Percentiles rank a stretch among this genome's conserved stretches.
These are phyloP conservation scores for Fusarium sublunatum DNA, from an alignment of 2,329 filamentous ascomycete genomes.

Conservation along the genomic window DNA sequence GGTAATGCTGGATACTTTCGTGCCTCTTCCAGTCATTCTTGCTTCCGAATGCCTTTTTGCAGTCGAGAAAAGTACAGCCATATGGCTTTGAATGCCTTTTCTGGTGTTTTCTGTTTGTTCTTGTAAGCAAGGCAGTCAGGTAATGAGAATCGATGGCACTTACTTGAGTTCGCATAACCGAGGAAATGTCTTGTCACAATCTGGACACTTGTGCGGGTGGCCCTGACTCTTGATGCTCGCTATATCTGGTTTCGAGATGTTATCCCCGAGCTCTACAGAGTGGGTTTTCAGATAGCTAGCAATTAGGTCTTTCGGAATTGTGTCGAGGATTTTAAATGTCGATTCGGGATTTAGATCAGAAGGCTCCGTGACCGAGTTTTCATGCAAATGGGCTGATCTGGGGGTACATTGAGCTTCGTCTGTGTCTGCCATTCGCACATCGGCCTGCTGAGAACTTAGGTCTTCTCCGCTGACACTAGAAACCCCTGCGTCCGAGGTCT, in stretches of 20 bases:
- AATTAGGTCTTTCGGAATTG: conserved; percentile 49
- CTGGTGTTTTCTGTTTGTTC: conserved; percentile 77
- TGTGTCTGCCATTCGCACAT: conserved; percentile 33
- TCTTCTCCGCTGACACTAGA: background rate
- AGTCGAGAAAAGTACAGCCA: conserved; percentile 78
- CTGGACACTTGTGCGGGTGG: conserved; percentile 48
- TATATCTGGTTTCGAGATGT: conserved; percentile 23
- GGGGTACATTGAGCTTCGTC: conserved; percentile 23
- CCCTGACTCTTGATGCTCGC: conserved; percentile 22
- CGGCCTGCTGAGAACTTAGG: conserved; percentile 15
- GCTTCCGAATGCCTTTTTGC: conserved; percentile 82
- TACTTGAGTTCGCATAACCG: conserved; percentile 70
- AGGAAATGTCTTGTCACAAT: conserved; percentile 60
- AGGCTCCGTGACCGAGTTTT: background rate
- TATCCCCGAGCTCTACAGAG: conserved; percentile 10
- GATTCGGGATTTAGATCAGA: conserved; percentile 10
- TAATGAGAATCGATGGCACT: conserved; percentile 27
- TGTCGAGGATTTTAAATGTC: conserved; percentile 42
- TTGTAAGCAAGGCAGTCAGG: conserved; percentile 21
- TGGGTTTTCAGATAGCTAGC: conserved; percentile 47
- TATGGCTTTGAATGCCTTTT: conserved; percentile 86
- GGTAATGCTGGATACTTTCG: conserved; percentile 82
- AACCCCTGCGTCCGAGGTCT: background rate
- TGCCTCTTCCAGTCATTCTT: conserved; percentile 96
- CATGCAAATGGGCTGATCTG: background rate